phyloP scores from a whole-genome alignment of 805 yeast species.

The Wickerhamomyces chaumierensis region DNA sequence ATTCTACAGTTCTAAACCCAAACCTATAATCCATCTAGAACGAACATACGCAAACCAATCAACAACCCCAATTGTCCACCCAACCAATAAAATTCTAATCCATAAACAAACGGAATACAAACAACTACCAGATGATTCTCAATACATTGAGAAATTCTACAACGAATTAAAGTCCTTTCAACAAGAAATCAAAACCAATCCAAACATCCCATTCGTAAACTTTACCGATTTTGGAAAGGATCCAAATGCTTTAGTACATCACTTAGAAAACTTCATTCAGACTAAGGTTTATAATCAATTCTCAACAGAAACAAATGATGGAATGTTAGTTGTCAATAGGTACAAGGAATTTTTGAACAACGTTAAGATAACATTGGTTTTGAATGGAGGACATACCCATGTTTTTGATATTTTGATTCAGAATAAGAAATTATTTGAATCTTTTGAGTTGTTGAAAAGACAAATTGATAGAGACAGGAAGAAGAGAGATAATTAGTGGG shows the following conservation, averaged over 20 bases:
- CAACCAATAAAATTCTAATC: constrained; percentile 11
- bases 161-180: constrained; percentile 27
- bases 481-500: not conserved
- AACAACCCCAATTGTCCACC: not conserved
- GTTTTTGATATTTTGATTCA: constrained; percentile 43
- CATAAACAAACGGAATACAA: constrained; percentile 24
- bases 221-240: constrained; percentile 28
- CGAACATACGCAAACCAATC: not conserved
- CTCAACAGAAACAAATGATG: not conserved
- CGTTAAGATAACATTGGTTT: constrained; percentile 29
- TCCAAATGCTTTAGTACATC: constrained; percentile 27
- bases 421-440: constrained; percentile 35
- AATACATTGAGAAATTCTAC: constrained; percentile 38
- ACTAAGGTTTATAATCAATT: constrained; percentile 18
- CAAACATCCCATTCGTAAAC: constrained; percentile 13
- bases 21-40: too few relatives aligned
- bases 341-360: constrained; percentile 28
- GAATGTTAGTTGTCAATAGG: constrained; percentile 13
- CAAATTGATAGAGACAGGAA: not conserved
- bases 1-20: too few relatives aligned
- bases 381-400: constrained; percentile 50
- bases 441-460: constrained; percentile 13
- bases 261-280: constrained; percentile 27
- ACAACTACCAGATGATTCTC: constrained; percentile 43
- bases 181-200: constrained; percentile 16